Percentiles rank a stretch among this genome's conserved stretches.
Conservation (phyloP, 1,139 yeast genomes). For the Cylindricascospora bacillispora region DNA sequence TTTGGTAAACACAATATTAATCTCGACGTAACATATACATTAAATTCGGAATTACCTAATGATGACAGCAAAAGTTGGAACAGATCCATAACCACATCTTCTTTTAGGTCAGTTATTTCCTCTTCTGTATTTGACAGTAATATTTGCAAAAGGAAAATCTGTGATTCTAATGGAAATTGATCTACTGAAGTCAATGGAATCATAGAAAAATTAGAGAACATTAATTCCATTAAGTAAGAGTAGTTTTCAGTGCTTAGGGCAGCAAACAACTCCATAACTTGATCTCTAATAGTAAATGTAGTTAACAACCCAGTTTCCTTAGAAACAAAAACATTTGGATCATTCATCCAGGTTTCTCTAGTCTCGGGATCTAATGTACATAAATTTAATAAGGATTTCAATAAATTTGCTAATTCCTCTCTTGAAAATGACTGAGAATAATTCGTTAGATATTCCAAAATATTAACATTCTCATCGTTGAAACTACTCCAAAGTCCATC, state of each 20-base stretch:
- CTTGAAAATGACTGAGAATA: constrained; percentile 9
- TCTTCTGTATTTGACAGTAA: constrained; percentile 14
- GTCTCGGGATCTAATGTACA: constrained; percentile 22
- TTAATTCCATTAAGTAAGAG: too few relatives aligned
- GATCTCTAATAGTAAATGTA: constrained; percentile 38
- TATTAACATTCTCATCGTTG: constrained; percentile 24
- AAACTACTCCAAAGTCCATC: constrained; percentile 8
- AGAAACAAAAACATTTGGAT: constrained; percentile 57
- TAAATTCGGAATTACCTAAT: not conserved
- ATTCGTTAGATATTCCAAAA: constrained; percentile 21
- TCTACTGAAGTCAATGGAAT: constrained; percentile 13
- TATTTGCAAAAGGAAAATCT: constrained; percentile 21
- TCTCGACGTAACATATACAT: constrained; percentile 30
- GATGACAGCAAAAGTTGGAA: not conserved
- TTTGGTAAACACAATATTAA: constrained; percentile 41
- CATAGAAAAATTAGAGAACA: too few relatives aligned
- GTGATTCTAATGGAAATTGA: constrained; percentile 21
- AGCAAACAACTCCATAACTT: constrained; percentile 32
- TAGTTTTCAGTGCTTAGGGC: constrained; percentile 18
- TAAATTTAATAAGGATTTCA: constrained; percentile 8
- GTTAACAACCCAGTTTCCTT: constrained; percentile 56
- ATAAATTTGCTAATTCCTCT: constrained; percentile 7
- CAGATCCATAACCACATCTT: not conserved
- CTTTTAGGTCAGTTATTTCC: constrained; percentile 4
- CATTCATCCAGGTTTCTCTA: constrained; percentile 32